These are phyloP conservation scores for Chaetomium cochliodes DNA, from an alignment of 495 filamentous ascomycete genomes.

Conservation along the genomic window DNA sequence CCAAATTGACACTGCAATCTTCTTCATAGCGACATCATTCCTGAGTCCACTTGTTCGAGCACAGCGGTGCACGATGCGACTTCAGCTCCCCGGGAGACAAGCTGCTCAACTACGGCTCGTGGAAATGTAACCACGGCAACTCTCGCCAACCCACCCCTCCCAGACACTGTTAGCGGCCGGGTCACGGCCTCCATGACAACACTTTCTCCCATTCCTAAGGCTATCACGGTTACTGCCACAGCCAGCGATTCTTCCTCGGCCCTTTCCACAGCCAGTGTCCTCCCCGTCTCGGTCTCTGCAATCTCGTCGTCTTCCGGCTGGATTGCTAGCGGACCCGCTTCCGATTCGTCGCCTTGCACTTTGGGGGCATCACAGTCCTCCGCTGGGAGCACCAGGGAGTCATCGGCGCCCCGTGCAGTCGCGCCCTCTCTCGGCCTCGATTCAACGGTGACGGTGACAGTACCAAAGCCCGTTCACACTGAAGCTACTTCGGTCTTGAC, in stretches of 20 bases:
- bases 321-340: neutral
- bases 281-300: neutral
- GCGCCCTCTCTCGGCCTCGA: constrained; percentile 14
- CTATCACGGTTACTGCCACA: constrained; percentile 31
- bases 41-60: constrained; percentile 29
- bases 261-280: neutral
- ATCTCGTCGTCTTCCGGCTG: neutral
- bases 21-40: constrained; percentile 9
- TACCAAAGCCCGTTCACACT: constrained; percentile 3
- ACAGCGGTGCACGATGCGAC: constrained; percentile 1
- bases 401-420: constrained; percentile 21
- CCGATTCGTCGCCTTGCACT: neutral
- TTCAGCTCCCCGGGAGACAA: constrained; percentile 7
- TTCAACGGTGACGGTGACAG: constrained; percentile 20
- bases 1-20: neutral
- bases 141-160: constrained; percentile 22
- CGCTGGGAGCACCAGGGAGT: constrained; percentile 6
- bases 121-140: neutral
- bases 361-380: neutral
- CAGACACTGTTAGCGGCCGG: constrained; percentile 22
- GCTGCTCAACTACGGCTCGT: constrained; percentile 24
- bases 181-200: constrained; percentile 29
- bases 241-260: constrained; percentile 3
- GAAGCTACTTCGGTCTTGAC: constrained; percentile 25
- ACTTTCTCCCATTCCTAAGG: constrained; percentile 21